A percentile compares a stretch with the other conserved stretches of the same genome.
Evolutionary conservation across 441 rosid genomes (phyloP).

Genomic region (Croton laevigatus): DNA sequence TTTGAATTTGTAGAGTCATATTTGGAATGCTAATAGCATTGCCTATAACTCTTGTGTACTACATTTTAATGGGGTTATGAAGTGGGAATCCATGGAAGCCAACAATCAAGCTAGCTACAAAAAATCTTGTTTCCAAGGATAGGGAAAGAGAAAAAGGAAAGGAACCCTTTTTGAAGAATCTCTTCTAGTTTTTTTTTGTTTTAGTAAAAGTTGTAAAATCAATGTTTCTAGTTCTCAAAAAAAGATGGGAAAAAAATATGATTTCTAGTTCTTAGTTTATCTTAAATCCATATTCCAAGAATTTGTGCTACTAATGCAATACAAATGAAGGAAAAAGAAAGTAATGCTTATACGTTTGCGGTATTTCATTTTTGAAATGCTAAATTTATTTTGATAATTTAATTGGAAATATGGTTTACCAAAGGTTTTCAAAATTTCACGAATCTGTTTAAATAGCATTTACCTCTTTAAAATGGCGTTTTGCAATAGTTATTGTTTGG

Average conservation of each 20-base stretch:
- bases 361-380: background rate
- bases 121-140: too few relatives aligned
- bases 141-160: too few relatives aligned
- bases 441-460: too few relatives aligned
- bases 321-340: background rate
- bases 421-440: too few relatives aligned
- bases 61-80: constrained; percentile 64
- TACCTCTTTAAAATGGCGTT: too few relatives aligned
- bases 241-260: background rate
- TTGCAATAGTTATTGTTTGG: too few relatives aligned
- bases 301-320: constrained; percentile 10
- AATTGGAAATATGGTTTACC: too few relatives aligned
- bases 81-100: constrained; percentile 21
- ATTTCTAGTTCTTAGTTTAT: background rate
- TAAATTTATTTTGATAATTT: background rate
- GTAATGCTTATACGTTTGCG: background rate
- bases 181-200: constrained; percentile 23
- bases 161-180: constrained; percentile 12
- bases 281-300: constrained; percentile 16
- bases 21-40: constrained; percentile 78
- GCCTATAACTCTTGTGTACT: constrained; percentile 76
- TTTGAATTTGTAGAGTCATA: constrained; percentile 47
- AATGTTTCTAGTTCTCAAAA: constrained; percentile 29
- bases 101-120: constrained; percentile 7
- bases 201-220: constrained; percentile 43